phyloP scores from a whole-genome alignment of 2,329 filamentous ascomycete species.

The Colletotrichum musicola region DNA sequence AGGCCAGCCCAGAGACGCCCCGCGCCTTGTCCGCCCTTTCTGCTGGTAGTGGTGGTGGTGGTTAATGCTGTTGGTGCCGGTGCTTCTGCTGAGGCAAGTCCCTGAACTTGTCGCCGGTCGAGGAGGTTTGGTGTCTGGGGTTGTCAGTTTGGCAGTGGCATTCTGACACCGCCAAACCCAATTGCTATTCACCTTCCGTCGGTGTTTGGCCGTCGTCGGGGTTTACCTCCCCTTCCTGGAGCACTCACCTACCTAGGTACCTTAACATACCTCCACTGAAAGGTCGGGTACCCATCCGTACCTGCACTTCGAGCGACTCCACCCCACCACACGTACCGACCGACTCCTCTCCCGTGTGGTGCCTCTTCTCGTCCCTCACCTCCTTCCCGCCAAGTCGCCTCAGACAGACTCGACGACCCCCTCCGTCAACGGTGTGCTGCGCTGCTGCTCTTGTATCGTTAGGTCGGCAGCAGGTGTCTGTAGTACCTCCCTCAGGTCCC shows the following conservation, averaged over 20 bases:
- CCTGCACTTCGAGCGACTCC: neutral
- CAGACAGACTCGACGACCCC: neutral
- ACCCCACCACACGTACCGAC: neutral
- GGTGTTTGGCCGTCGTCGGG: too few species aligned
- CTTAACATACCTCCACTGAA: too few species aligned
- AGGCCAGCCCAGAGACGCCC: constrained; percentile 1
- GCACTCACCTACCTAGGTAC: too few species aligned
- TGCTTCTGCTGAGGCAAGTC: constrained; percentile 9
- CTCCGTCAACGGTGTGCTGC: constrained; percentile 1
- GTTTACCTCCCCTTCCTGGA: too few species aligned
- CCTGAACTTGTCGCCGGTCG: constrained; percentile 5
- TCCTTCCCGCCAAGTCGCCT: constrained; percentile 1
- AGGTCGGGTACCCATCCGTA: neutral
- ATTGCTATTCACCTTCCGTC: neutral
- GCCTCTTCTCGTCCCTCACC: neutral
- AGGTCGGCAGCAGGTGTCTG: neutral
- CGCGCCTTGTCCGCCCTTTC: neutral
- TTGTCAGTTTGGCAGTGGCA: neutral
- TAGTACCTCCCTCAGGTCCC: neutral
- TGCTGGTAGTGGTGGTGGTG: neutral
- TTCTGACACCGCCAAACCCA: neutral
- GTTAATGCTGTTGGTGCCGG: neutral
- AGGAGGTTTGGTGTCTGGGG: neutral
- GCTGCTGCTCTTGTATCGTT: neutral
- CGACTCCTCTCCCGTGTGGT: neutral